phyloP scores from a whole-genome alignment of 257 asterid genomes.

The Ilex aquifolium region DNA sequence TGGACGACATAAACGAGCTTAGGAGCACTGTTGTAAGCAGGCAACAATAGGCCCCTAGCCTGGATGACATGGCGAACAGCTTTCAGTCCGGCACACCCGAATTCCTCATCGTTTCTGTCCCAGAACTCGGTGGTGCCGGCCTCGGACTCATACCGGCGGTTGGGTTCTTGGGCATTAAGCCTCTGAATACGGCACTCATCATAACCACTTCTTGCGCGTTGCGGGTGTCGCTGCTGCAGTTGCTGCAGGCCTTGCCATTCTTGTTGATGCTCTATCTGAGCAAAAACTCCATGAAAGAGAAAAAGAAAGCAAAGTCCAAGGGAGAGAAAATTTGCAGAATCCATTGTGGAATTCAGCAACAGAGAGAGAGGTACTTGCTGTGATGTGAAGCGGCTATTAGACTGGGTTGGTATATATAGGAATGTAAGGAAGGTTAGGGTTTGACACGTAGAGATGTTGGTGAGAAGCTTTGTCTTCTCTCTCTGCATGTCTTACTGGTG shows the following conservation, averaged over 20 bases:
- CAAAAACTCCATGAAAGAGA: conserved; percentile 28
- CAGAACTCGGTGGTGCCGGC: conserved; percentile 54
- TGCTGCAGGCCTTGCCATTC: conserved; percentile 20
- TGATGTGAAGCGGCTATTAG: conserved; percentile 26
- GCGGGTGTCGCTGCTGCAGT: conserved; percentile 36
- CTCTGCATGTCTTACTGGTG: conserved; percentile 23
- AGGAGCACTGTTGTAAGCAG: conserved; percentile 51
- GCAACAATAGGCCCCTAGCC: conserved; percentile 44
- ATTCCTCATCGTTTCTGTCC: conserved; percentile 41
- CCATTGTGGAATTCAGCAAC: conserved; percentile 18
- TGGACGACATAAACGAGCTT: conserved; percentile 40
- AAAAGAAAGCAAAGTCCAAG: conserved; percentile 21
- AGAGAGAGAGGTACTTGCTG: neutral
- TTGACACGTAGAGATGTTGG: conserved; percentile 42
- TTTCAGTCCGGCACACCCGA: conserved; percentile 53
- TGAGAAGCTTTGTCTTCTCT: conserved; percentile 25
- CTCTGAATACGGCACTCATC: conserved; percentile 45
- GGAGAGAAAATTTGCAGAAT: conserved; percentile 12
- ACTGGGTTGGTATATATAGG: conserved; percentile 21
- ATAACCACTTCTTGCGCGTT: conserved; percentile 21
- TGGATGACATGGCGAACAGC: conserved; percentile 32
- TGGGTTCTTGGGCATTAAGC: conserved; percentile 47
- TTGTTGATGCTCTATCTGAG: conserved; percentile 16
- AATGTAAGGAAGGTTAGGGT: neutral
- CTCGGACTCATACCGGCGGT: conserved; percentile 31